Conservation (phyloP, 352 stramenopile species). For the Phytopythium oedochilum region DNA sequence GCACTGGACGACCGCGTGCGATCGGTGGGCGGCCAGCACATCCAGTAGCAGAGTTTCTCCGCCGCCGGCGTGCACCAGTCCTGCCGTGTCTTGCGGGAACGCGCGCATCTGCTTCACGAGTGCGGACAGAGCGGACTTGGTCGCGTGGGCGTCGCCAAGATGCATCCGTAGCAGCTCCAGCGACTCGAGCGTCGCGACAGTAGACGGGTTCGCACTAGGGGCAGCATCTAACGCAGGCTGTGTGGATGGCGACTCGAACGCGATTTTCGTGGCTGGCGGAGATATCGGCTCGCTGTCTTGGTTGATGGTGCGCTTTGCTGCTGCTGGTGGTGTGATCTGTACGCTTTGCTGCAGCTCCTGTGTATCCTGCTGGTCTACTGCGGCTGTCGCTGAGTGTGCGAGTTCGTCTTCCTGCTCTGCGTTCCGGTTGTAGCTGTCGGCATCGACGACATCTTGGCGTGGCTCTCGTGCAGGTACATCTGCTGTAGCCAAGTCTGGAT, state of each 20-base stretch:
- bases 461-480: not conserved
- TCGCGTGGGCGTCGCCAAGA: conserved; percentile 32
- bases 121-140: conserved; percentile 58
- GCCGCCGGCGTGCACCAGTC: conserved; percentile 39
- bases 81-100: conserved; percentile 54
- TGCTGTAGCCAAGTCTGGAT: not conserved
- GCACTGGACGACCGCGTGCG: conserved; percentile 75
- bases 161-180: conserved; percentile 41
- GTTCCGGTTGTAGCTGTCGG: not conserved
- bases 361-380: not conserved
- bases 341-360: not conserved
- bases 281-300: not conserved
- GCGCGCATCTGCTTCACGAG: conserved; percentile 81
- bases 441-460: not conserved
- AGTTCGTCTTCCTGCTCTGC: too few relatives aligned
- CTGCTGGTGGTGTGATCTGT: not conserved
- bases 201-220: not conserved
- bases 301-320: not conserved
- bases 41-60: conserved; percentile 53
- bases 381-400: not conserved
- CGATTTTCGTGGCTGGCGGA: not conserved
- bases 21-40: conserved; percentile 48
- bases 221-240: not conserved
- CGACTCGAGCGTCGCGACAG: conserved; percentile 15
- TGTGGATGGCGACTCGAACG: conserved; percentile 2